Base-by-base conservation (phyloP, 2,329 filamentous ascomycete genomes). In the Fragosphaeria purpurea region DNA sequence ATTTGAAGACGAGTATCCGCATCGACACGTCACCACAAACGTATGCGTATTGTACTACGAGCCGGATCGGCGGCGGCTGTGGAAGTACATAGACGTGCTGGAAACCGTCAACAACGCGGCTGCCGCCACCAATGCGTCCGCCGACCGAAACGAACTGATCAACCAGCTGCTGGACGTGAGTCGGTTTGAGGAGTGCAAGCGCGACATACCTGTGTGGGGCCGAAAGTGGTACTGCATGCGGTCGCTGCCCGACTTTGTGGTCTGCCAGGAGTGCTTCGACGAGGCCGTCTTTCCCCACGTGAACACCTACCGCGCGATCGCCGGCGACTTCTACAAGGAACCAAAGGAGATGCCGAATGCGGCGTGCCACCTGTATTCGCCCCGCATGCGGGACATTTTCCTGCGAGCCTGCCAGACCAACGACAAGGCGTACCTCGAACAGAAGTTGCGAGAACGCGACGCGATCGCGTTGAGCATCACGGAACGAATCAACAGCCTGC, bases 201-300 rank as follows among this genome's bases (percentile, higher is more conserved):
- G 80, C 37, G 80, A 86, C 61, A 76, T 73, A n/a, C 72, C 80
- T 5, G 66, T 85, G 3, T 65, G 71, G n/a, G 75, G 80, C 50
- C 76, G 74, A 10, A 70, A 75, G 40, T 96, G 90, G 90, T 83
- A 94, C 64, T 82, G 78, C 50, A 88, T 94, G 64, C 80, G 85
- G 1, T 73, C 78, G 11, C 69, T 94, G 0, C 86, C 85, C 0
- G 79, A 89, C 45, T 80, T 95, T 59, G 88, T 85, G 1, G 83
- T 95, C 4, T 97, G 90, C 65, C 81, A 86, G 56, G 87, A 91
- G 65, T 97, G 90, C 65, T 95, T 86, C 63, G 79, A 87, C 12
- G 82, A 88, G 30, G 77, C 88, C 1, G 79, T 95, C n/a, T 80
- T 77, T 65, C 88, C 89, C 1, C 71, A 80, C 47, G 70, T 74